These are phyloP conservation scores for Helicostylum pulchrum DNA, from an alignment of 192 early-diverging fungal species.

Conservation along the genomic window DNA sequence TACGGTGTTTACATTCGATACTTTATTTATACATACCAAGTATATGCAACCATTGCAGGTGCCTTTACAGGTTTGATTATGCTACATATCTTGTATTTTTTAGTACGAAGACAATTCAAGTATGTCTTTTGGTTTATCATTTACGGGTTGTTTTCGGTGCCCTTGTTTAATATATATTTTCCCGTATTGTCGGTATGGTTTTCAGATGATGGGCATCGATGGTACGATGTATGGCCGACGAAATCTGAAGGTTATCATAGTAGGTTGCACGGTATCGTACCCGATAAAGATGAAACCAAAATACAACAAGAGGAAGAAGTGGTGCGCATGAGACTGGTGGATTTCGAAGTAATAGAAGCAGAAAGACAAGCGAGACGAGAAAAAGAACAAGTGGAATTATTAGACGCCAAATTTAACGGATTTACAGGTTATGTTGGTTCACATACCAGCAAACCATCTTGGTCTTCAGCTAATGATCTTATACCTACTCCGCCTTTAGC, in stretches of 20 bases:
- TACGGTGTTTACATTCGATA: slow-evolving; percentile 32
- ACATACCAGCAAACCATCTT: slow-evolving; percentile 9
- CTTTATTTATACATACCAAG: slow-evolving; percentile 18
- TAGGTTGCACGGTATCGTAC: slow-evolving; percentile 31
- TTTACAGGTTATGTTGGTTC: slow-evolving; percentile 26
- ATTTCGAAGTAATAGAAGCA: slow-evolving; percentile 32
- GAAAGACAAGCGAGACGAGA: slow-evolving; percentile 3
- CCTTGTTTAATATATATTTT: slow-evolving; percentile 36
- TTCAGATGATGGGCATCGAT: slow-evolving; percentile 23
- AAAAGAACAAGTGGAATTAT: slow-evolving; percentile 20
- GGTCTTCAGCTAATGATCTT: background rate
- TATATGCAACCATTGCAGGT: slow-evolving; percentile 24
- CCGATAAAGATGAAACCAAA: slow-evolving; percentile 1
- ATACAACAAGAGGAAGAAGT: slow-evolving; percentile 2
- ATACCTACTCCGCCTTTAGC: background rate
- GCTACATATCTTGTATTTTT: slow-evolving; percentile 33
- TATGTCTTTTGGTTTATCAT: slow-evolving; percentile 36
- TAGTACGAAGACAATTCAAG: slow-evolving; percentile 33
- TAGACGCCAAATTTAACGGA: slow-evolving; percentile 27
- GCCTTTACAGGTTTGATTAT: slow-evolving; percentile 22
- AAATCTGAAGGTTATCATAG: slow-evolving; percentile 3
- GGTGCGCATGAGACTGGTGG: slow-evolving; percentile 17
- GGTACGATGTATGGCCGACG: slow-evolving; percentile 42
- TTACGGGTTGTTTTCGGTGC: slow-evolving; percentile 27
- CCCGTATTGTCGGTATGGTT: slow-evolving; percentile 31